A percentile compares a stretch with the other conserved stretches of the same genome.
Conservation (phyloP, 371 early-diverging fungal species). For the Catenaria anguillulae region DNA sequence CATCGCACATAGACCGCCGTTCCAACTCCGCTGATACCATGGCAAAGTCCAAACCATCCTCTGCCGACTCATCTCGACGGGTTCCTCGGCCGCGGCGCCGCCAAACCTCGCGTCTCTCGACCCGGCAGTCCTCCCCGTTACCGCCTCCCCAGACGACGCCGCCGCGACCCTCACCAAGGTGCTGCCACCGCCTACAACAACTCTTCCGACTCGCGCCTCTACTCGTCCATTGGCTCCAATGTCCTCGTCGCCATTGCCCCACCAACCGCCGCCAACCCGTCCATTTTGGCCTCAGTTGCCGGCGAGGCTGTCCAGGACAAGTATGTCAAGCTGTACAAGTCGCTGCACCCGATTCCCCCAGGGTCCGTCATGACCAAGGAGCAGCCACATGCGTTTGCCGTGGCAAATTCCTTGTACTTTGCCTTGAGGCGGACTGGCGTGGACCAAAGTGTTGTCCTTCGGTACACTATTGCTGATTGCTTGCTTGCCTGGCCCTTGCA, state of each 20-base stretch:
- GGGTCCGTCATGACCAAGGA: not conserved
- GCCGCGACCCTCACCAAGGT: no score
- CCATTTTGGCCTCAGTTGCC: not conserved
- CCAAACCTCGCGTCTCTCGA: no score
- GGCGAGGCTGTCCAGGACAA: not conserved
- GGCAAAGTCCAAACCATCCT: no score
- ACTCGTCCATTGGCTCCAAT: not conserved
- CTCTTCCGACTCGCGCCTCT: no score
- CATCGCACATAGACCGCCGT: no score
- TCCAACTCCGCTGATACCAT: no score
- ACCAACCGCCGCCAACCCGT: not conserved
- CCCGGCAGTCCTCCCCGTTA: no score
- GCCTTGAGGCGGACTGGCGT: not conserved
- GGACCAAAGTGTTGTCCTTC: not conserved
- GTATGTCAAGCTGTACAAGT: not conserved
- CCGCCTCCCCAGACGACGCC: no score
- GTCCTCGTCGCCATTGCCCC: not conserved
- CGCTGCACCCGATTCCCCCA: not conserved
- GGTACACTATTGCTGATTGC: not conserved
- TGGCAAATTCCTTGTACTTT: conserved; percentile 1
- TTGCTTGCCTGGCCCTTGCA: no score
- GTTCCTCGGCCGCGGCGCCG: no score
- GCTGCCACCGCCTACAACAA: no score
- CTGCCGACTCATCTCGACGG: no score
- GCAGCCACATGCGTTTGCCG: not conserved